Base-by-base conservation (phyloP, 75 land plant genomes). In the Cunninghamia lanceolata region DNA sequence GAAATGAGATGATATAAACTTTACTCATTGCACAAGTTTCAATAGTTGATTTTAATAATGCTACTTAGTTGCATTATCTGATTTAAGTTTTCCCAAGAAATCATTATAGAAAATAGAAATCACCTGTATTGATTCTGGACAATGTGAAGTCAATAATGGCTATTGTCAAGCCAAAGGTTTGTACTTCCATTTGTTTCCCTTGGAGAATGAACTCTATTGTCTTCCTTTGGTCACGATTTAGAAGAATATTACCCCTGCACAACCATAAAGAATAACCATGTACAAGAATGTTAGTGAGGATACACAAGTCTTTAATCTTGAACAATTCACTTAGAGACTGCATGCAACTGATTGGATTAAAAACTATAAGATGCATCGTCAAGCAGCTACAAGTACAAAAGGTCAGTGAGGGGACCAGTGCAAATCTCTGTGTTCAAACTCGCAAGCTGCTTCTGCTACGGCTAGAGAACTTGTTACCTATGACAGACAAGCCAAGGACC, bases 401-500 rank as follows among this genome's bases (percentile, higher is more conserved):
- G 13, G 36, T 2, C 75, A 73, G 14, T 73, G 75, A 32, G 75
- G 34, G n/a, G 36, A 96, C 99, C 99, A 96, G 86, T 96, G 97
- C 85, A 96, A 89, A 85, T 96, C 99, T 86, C 99, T 92, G 73
- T 98, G 99, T 89, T 98, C 99, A 92, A 98, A 96, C 86, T 95
- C 94, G 85, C 91, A 98, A 76, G 94, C 96, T 74, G 87, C 92
- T 88, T 98, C 99, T 85, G 99, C 99, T 71, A 98, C 95, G 45
- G 99, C 99, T 75, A 98, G 85, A 9, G 96, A 95, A 85, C 91
- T 89, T 21, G 94, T 92, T 35, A 96, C 95, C 99, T 98, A 88
- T 84, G 86, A 71, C 43, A 30, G 50, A 66, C 73, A 82, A 34
- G 21, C 28, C 13, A 86, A 34, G 11, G 14, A 39, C 11, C 38